Evolutionary conservation across 2,329 filamentous ascomycete species (phyloP).

Genomic region (Fusarium nelsonii): DNA sequence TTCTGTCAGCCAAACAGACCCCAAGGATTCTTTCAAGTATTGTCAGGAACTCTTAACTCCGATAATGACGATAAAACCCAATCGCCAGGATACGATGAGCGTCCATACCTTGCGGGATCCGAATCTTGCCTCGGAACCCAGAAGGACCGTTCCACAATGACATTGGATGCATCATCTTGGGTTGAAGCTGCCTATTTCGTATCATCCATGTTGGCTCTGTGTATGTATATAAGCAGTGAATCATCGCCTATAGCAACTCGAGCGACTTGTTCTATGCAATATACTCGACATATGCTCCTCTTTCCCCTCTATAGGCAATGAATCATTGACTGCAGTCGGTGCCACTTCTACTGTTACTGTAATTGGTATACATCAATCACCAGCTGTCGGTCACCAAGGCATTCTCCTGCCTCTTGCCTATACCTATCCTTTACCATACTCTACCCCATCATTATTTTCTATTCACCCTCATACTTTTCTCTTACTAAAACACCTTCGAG

Average conservation of each 20-base stretch:
- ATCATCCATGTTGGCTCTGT: neutral
- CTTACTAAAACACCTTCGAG: neutral
- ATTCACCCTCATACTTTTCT: neutral
- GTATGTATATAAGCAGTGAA: neutral
- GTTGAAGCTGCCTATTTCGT: neutral
- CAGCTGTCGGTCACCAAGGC: neutral
- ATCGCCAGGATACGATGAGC: neutral
- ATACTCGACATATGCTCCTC: neutral
- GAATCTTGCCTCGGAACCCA: neutral
- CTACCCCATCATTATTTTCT: neutral
- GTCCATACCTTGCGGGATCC: neutral
- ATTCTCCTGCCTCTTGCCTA: neutral
- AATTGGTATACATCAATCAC: neutral
- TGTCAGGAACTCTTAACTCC: neutral
- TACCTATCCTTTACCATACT: neutral
- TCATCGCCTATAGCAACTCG: neutral
- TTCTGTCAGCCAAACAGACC: neutral
- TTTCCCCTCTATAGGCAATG: neutral
- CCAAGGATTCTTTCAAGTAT: neutral
- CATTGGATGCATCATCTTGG: neutral
- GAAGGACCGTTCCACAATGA: slow-evolving; percentile 13
- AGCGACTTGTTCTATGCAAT: neutral
- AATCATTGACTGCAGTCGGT: neutral
- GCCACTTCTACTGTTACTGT: neutral
- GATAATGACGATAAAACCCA: neutral